These are phyloP conservation scores for Starmerella asiatica DNA, from an alignment of 805 yeast species.

Conservation along the genomic window DNA sequence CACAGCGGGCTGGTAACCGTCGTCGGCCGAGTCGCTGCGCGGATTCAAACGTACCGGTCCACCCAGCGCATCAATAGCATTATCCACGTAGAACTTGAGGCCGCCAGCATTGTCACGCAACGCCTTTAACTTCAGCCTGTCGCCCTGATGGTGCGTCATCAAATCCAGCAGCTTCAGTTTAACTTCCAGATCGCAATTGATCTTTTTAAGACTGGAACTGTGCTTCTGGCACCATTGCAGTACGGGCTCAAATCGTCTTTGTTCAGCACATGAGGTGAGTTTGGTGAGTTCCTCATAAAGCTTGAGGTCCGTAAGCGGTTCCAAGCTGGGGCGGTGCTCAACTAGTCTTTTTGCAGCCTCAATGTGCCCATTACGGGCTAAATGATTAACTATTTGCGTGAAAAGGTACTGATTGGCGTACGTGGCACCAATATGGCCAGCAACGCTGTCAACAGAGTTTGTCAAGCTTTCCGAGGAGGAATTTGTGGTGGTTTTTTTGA, in stretches of 20 bases:
- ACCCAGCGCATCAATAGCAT: neutral
- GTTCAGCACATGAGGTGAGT: neutral
- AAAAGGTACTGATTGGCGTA: neutral
- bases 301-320: neutral
- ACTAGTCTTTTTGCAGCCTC: neutral
- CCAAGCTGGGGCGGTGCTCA: neutral
- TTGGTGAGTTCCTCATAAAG: neutral
- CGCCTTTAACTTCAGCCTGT: neutral
- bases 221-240: neutral
- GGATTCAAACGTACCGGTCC: neutral
- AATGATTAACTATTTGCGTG: neutral
- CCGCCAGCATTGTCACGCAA: neutral
- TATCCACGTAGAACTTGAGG: neutral
- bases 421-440: neutral
- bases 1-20: neutral
- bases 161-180: neutral
- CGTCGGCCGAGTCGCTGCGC: conserved; percentile 1
- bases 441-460: neutral
- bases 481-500: too few species aligned
- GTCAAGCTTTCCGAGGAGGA: too few species aligned
- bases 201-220: neutral
- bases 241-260: neutral
- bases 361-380: neutral
- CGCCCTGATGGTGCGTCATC: neutral
- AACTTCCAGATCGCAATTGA: neutral